Evolutionary conservation across 2,329 filamentous ascomycete species (phyloP).

Genomic region (Whalleya microplaca): DNA sequence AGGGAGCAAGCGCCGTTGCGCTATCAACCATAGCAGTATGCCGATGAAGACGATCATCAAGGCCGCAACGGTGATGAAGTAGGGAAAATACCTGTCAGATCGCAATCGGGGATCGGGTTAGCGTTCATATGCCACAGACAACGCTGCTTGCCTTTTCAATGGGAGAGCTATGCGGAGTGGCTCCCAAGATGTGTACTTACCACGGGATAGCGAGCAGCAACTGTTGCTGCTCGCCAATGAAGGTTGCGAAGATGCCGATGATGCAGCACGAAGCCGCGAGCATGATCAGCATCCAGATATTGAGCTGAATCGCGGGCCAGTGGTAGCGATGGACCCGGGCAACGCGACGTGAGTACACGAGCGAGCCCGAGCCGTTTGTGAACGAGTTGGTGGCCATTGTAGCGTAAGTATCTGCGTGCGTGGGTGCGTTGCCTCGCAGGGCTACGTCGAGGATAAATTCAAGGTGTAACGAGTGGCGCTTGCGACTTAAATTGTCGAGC

Average conservation of each 20-base stretch:
- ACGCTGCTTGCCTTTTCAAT: neutral
- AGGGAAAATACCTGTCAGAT: conserved; percentile 64
- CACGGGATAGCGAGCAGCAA: conserved; percentile 61
- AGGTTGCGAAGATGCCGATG: conserved; percentile 64
- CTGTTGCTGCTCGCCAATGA: conserved; percentile 61
- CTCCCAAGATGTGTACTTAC: conserved; percentile 44
- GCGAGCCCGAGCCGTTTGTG: conserved; percentile 44
- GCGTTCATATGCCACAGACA: neutral
- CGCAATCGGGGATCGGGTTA: neutral
- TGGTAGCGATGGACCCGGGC: conserved; percentile 62
- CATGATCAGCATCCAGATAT: conserved; percentile 70
- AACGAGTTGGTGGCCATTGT: conserved; percentile 44
- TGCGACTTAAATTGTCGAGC: neutral
- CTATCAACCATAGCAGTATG: conserved; percentile 65
- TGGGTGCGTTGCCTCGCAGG: neutral
- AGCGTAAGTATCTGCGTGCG: neutral
- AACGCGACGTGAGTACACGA: conserved; percentile 48
- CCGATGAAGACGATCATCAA: conserved; percentile 70
- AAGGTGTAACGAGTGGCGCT: neutral
- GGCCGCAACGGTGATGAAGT: conserved; percentile 61
- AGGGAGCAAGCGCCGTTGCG: conserved; percentile 62
- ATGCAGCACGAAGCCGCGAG: conserved; percentile 61
- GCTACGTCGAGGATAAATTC: neutral
- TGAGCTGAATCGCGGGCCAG: conserved; percentile 70
- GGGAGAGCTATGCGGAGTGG: neutral